These are phyloP conservation scores for Grammothele lineata DNA, from an alignment of 768 basidiomycete genomes.

Conservation along the genomic window DNA sequence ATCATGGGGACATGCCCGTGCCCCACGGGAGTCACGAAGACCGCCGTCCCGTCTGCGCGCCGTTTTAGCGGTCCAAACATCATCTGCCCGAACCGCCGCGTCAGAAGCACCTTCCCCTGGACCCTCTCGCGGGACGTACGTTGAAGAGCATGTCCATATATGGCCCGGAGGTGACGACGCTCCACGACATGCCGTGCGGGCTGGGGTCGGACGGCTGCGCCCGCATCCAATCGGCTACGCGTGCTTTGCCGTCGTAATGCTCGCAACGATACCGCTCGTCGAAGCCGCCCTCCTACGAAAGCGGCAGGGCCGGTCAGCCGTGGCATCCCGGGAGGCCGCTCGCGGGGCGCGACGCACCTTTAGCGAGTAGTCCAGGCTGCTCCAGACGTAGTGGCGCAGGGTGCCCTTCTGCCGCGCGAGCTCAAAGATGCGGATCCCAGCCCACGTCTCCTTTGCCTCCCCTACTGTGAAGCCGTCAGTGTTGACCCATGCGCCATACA, in stretches of 20 bases:
- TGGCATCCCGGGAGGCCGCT: no score
- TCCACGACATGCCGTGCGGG: slow-evolving; percentile 32
- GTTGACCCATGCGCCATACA: slow-evolving; percentile 36
- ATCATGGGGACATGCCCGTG: slow-evolving; percentile 23
- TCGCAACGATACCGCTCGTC: slow-evolving; percentile 30
- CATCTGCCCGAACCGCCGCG: not conserved
- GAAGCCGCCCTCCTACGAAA: slow-evolving; percentile 12
- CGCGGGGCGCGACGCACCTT: no score
- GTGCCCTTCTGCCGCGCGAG: slow-evolving; percentile 29
- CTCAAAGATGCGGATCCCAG: slow-evolving; percentile 39
- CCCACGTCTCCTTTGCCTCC: slow-evolving; percentile 34
- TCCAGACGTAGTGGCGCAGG: slow-evolving; percentile 38
- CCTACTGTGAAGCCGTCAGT: slow-evolving; percentile 34
- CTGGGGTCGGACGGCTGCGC: slow-evolving; percentile 31
- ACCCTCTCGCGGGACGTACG: slow-evolving; percentile 5
- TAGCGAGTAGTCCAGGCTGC: slow-evolving; percentile 35
- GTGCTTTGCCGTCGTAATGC: slow-evolving; percentile 39
- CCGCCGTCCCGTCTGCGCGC: slow-evolving; percentile 26
- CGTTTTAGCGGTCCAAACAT: slow-evolving; percentile 21
- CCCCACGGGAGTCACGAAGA: slow-evolving; percentile 25
- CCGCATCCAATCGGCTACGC: slow-evolving; percentile 36
- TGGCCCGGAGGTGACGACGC: slow-evolving; percentile 30
- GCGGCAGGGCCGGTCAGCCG: not conserved
- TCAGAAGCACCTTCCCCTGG: no score
- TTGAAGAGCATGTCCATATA: slow-evolving; percentile 20